Percentiles rank a stretch among this genome's conserved stretches.
Conservation (phyloP, 106 monocot genomes). For the Platanthera guangdongensis region DNA sequence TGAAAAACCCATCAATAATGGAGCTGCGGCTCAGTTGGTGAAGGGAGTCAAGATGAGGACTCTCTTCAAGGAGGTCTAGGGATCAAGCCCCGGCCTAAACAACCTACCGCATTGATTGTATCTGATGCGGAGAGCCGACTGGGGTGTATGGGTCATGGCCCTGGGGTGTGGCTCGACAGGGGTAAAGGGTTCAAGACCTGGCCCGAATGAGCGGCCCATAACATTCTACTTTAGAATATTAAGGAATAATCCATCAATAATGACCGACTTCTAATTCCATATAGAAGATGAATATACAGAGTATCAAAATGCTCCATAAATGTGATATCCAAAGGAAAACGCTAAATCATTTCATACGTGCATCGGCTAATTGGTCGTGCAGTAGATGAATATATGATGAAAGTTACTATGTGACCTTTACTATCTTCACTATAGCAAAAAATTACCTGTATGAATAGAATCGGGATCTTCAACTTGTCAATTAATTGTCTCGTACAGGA, state of each 20-base stretch:
- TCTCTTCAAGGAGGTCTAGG: too few relatives aligned
- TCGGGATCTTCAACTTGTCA: conserved; percentile 59
- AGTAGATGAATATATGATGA: background rate
- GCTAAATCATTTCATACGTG: background rate
- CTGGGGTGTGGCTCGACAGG: too few relatives aligned
- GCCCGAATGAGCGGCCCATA: too few relatives aligned
- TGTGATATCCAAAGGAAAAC: background rate
- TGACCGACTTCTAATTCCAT: too few relatives aligned
- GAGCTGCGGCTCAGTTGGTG: too few relatives aligned
- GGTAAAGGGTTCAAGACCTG: too few relatives aligned
- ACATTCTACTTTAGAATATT: background rate
- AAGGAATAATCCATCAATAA: background rate
- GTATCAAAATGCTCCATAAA: background rate
- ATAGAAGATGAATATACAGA: too few relatives aligned
- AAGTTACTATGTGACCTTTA: background rate
- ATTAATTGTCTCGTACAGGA: conserved; percentile 48
- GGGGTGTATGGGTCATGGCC: too few relatives aligned
- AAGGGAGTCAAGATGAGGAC: too few relatives aligned
- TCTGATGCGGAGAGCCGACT: too few relatives aligned
- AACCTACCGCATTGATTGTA: too few relatives aligned
- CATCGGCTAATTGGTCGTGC: background rate
- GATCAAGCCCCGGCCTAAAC: too few relatives aligned
- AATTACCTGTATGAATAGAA: conserved; percentile 77
- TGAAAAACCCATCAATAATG: background rate
- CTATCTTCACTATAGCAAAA: background rate